Evolutionary conservation across 2,329 filamentous ascomycete species (phyloP), one percentile per base, ranked within the genome.

Genomic region (Ascochyta clinopodiicola): DNA sequence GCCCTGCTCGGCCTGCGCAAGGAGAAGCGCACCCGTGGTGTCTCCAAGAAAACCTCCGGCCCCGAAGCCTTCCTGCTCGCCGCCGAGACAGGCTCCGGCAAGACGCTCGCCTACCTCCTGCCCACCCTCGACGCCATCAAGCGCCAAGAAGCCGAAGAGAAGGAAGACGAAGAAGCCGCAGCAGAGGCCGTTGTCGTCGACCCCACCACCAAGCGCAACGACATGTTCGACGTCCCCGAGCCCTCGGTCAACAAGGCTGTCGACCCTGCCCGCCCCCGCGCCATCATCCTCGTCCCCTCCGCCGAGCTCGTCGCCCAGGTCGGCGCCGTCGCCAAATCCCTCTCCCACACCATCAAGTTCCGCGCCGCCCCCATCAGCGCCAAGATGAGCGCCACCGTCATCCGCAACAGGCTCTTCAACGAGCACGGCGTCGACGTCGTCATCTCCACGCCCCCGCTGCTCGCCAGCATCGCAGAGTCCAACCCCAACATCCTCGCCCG

Each of bases 41-140:
- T 58, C 5, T 51, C 72, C 2, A 69, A 66, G 46, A 59, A 55
- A 68, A 70, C 71, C 61, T 71, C 71, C 60, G 76, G 61, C n/a
- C 82, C 84, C 68, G 79, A 86, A 49, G 82, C 87, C 47, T 97
- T 91, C 70, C 82, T 99, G 12, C 82, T 99, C 44, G 95, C 95
- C 4, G 95, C 95, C 10, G 95, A 99, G 80, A 99, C 95, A 0
- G 95, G 95, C 12, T 98, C 95, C 0, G 95, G 95, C 57, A 99
- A 99, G 80, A 99, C 95, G 1, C 80, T 99, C 59, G 92, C 95
- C 8, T 99, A 99, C 71, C 80, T 98, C 5, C 77, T 97, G 5
- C 96, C 95, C 0, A 84, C 88, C 15, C 81, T 99, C 47, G 87
- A 99, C 76, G 90, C 91, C 8, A 77, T 99, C 67, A 99, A 99